Evolutionary conservation across 192 early-diverging fungal genomes (phyloP).

Genomic region (Mortierella alpina): DNA sequence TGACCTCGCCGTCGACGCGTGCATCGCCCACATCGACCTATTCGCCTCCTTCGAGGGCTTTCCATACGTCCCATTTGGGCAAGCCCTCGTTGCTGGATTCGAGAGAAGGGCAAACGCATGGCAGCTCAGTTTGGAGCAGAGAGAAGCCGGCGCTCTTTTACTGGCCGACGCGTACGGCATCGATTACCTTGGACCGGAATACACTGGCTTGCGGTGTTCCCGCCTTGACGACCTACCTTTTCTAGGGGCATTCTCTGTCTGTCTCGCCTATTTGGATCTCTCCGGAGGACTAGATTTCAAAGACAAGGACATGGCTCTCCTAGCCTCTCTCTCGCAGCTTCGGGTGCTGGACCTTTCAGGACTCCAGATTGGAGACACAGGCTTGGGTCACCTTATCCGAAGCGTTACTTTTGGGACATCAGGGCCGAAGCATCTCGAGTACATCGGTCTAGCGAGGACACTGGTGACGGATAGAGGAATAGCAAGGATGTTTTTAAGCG

Average conservation of each 20-base stretch:
- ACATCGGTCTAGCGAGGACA: conserved; percentile 29
- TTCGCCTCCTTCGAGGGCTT: conserved; percentile 41
- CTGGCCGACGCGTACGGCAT: conserved; percentile 34
- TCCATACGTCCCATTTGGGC: conserved; percentile 30
- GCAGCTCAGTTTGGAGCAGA: conserved; percentile 40
- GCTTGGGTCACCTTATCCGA: conserved; percentile 38
- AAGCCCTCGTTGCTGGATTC: conserved; percentile 32
- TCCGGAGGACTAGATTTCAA: conserved; percentile 21
- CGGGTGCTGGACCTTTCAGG: conserved; percentile 22
- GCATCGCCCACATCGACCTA: conserved; percentile 34
- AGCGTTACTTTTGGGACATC: conserved; percentile 42
- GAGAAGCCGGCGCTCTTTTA: conserved; percentile 30
- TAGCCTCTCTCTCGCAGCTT: conserved; percentile 24
- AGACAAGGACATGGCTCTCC: conserved; percentile 34
- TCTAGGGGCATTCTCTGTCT: conserved; percentile 21
- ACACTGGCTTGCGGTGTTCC: conserved; percentile 29
- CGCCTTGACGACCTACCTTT: conserved; percentile 23
- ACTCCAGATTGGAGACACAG: conserved; percentile 33
- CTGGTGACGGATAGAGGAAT: conserved; percentile 16
- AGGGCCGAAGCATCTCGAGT: conserved; percentile 22
- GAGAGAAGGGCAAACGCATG: conserved; percentile 10
- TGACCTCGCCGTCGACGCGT: conserved; percentile 27
- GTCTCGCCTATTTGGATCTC: conserved; percentile 49
- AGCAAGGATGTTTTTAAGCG: neutral
- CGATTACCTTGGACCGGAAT: conserved; percentile 34